These are phyloP conservation scores for Orbilia blumenaviensis DNA, from an alignment of 2,329 filamentous ascomycete species.

Conservation along the genomic window DNA sequence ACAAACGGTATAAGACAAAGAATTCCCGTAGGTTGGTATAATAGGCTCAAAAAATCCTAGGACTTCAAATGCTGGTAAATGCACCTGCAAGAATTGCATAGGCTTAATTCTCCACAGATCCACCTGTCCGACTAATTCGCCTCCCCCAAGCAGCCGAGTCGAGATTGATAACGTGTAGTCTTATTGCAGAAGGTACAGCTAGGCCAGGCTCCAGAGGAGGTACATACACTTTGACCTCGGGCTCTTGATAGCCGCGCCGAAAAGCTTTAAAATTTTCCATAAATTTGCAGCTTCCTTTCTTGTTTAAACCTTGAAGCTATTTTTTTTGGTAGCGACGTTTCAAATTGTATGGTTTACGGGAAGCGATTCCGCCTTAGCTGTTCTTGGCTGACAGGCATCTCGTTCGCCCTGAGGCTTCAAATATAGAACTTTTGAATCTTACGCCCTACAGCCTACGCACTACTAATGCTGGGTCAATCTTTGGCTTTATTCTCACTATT, in stretches of 20 bases:
- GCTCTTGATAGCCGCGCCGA: conserved; percentile 4
- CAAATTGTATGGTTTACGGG: conserved; percentile 19
- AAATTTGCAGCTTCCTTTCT: background rate
- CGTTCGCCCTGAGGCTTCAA: background rate
- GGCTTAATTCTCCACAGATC: conserved; percentile 6
- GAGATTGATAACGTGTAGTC: background rate
- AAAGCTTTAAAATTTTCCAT: background rate
- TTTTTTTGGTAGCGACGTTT: conserved; percentile 32
- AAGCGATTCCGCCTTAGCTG: conserved; percentile 40
- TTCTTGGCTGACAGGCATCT: conserved; percentile 10
- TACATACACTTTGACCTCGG: conserved; percentile 1
- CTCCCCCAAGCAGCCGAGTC: background rate
- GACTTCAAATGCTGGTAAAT: background rate
- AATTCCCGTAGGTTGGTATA: conserved; percentile 4
- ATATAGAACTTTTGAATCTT: background rate
- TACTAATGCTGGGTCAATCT: background rate
- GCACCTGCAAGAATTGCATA: background rate
- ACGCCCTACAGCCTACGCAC: too few species aligned
- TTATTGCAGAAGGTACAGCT: background rate
- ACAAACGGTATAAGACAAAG: background rate
- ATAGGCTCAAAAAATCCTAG: background rate
- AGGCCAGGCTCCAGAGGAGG: background rate
- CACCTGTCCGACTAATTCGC: background rate
- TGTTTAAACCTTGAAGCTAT: background rate
- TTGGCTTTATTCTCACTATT: background rate